Base-by-base conservation (phyloP, 1,139 yeast genomes). In the Yamadazyma mexicana region DNA sequence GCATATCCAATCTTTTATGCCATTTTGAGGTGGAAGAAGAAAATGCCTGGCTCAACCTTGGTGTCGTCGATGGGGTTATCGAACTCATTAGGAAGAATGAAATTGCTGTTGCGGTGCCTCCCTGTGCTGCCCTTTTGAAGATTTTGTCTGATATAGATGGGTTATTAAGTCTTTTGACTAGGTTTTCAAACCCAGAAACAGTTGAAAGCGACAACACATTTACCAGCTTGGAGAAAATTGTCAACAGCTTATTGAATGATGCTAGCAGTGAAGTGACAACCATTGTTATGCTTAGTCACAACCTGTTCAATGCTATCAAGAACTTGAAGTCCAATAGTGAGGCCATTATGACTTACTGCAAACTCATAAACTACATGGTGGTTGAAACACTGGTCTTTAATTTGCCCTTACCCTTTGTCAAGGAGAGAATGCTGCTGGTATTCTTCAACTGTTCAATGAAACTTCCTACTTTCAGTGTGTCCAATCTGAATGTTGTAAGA, bases 401-500 rank as follows among this genome's bases (percentile, higher is more conserved):
- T 12, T 38, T 31, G 20, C 24, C 29, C 25, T 17, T 20, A 5
- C 28, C 34, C 2, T 22, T 33, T 11, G 20, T 44, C n/a, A 17
- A 33, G 10, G 17, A 34, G 8, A 30, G 35, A 31, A 6, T n/a
- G 6, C 31, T 16, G 18, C 8, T 12, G 6, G 11, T 28, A 11
- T 28, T 28, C n/a, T 20, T 15, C 8, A 10, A 17, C 4, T 23
- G 31, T 17, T 32, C 33, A 16, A 33, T 41, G 38, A 17, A 8
- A 10, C 33, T 39, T 10, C 32, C 38, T n/a, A 29, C 43, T 1
- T 17, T 12, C 25, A 24, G 31, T 9, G 16, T 35, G 1, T 35
- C 39, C 17, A 42, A 44, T 26, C 29, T 31, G 11, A 41, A 40
- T 18, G 26, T 44, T 9, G 28, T 20, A 10, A 16, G 14, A 24